Conservation (phyloP, 495 filamentous ascomycete species). For the Lepidopterella palustris region DNA sequence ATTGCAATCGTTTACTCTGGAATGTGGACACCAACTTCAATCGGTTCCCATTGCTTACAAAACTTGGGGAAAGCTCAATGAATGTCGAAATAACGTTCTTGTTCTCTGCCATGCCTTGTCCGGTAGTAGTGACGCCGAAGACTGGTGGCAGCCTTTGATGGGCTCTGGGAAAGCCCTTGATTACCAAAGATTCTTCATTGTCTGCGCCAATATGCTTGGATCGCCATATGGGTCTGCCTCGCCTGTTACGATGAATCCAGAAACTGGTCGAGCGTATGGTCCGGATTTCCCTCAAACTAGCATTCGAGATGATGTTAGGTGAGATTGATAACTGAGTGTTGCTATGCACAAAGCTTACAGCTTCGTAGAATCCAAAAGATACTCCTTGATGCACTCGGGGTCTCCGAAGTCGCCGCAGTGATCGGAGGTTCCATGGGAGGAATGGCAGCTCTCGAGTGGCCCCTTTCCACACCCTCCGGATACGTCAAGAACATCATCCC, state of each 20-base stretch:
- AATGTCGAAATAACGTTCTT: constrained; percentile 32
- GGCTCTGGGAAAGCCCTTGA: constrained; percentile 36
- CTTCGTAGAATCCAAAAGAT: constrained; percentile 32
- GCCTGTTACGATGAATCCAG: constrained; percentile 29
- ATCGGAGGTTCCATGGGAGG: constrained; percentile 40
- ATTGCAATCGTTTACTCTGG: constrained; percentile 32
- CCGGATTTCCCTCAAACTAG: constrained; percentile 38
- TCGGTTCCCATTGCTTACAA: constrained; percentile 38
- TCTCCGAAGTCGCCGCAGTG: constrained; percentile 32
- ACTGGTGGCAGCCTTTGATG: constrained; percentile 38
- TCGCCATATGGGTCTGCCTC: constrained; percentile 38
- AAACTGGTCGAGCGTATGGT: constrained; percentile 33
- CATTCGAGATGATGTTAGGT: constrained; percentile 39
- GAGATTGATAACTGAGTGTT: neutral
- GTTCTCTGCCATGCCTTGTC: constrained; percentile 40
- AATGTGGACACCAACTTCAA: constrained; percentile 34
- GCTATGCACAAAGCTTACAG: neutral
- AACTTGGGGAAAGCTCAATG: constrained; percentile 36
- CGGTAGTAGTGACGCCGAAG: constrained; percentile 35
- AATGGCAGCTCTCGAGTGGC: constrained; percentile 39
- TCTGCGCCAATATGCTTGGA: constrained; percentile 37
- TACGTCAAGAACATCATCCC: constrained; percentile 35
- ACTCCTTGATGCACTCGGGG: constrained; percentile 36
- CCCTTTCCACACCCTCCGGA: constrained; percentile 27
- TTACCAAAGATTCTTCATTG: constrained; percentile 35